Base-by-base conservation (phyloP, 768 basidiomycete species). In the Calvatia gigantea region DNA sequence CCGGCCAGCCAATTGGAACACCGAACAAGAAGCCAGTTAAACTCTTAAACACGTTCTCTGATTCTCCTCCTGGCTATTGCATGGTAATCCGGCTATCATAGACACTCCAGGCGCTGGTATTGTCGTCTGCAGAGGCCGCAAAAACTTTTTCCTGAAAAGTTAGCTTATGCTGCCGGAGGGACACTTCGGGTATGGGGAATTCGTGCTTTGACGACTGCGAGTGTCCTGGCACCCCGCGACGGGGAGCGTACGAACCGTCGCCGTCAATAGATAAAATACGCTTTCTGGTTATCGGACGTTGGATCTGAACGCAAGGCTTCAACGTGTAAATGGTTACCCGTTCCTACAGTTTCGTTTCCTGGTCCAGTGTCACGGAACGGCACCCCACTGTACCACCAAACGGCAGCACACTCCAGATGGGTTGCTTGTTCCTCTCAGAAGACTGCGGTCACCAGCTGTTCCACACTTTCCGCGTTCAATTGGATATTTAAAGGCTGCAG, bases 291-390 rank as follows among this genome's bases (percentile, higher is more conserved):
- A 32, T 33, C 46, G 29, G 27, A 17, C 4, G 28, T 37, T 17
- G 31, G 33, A 55, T 39, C 45, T 39, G 25, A 46, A 38, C 35
- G 45, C 54, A 15, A 31, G 54, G 15, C 9, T 21, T 25, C 54
- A 47, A 46, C 54, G 45, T 55, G 54, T 29, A n/a, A 4, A 43
- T 21, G 27, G 6, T 29, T 32, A 17, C 12, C 29, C 27, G 43
- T 21, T 48, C 12, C 17, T 48, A 19, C 46, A 27, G n/a, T 31
- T 19, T 27, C 17, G 14, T 29, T 6, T 27, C 42, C 27, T 29
- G 27, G 23, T 28, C 11, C 35, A 42, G 14, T 19, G 11, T 32
- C 29, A 32, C 31, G 41, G 41, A 42, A 19, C 23, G 27, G 21
- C 28, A 52, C 6, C 19, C 19, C 38, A 39, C 17, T 51, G 38